phyloP scores from a whole-genome alignment of 306 rosid genomes.

The Abrus precatorius region DNA sequence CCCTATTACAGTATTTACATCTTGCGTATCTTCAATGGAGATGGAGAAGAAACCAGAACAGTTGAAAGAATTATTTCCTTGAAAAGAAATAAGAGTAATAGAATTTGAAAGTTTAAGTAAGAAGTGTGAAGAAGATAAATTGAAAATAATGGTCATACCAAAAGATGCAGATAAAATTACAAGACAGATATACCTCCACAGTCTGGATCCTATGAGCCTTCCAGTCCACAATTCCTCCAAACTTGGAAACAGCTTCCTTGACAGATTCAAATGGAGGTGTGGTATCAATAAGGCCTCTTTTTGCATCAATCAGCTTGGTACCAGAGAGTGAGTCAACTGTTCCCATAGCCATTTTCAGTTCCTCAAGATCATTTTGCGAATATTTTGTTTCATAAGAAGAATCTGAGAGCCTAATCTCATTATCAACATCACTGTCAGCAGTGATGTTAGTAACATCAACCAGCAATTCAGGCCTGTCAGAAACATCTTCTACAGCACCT shows the following conservation, averaged over 20 bases:
- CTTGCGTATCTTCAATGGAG: conserved; percentile 21
- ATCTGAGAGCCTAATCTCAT: conserved; percentile 47
- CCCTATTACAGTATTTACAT: conserved; percentile 21
- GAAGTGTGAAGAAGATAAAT: conserved; percentile 25
- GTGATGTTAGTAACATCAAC: conserved; percentile 41
- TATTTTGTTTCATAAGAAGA: conserved; percentile 56
- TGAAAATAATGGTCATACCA: conserved; percentile 21
- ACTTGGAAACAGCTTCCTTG: conserved; percentile 96
- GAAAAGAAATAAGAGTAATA: conserved; percentile 35
- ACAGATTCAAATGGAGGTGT: conserved; percentile 97
- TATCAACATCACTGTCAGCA: conserved; percentile 40
- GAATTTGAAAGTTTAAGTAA: conserved; percentile 44
- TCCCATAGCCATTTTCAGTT: conserved; percentile 32
- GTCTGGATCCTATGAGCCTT: conserved; percentile 93
- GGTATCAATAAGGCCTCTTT: conserved; percentile 82
- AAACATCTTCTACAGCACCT: conserved; percentile 37
- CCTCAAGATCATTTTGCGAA: conserved; percentile 44
- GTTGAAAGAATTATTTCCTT: conserved; percentile 27
- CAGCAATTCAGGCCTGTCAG: conserved; percentile 43
- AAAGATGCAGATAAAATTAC: conserved; percentile 33
- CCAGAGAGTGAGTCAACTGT: conserved; percentile 53
- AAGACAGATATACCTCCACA: conserved; percentile 74
- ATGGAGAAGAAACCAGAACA: conserved; percentile 42
- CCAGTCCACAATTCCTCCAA: conserved; percentile 99
- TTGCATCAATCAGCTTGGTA: conserved; percentile 54